phyloP scores from a whole-genome alignment of 257 asterid genomes.

The Leonotis leonurus region DNA sequence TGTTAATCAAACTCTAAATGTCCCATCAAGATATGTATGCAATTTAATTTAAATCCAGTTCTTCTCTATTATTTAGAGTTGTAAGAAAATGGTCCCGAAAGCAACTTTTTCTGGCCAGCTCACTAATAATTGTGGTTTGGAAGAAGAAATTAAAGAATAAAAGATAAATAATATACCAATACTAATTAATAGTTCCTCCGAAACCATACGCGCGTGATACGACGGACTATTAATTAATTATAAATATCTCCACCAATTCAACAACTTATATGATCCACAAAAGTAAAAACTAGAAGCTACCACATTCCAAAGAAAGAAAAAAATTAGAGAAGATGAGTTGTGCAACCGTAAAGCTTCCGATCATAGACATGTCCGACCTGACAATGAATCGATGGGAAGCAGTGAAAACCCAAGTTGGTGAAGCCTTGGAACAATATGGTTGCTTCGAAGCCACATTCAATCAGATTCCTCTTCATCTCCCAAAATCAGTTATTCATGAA shows the following conservation, averaged over 20 bases:
- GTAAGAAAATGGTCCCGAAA: background rate
- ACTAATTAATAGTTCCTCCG: too few species aligned
- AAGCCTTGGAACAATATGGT: slow-evolving; percentile 44
- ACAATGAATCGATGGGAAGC: slow-evolving; percentile 35
- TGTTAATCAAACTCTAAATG: background rate
- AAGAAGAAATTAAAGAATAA: too few species aligned
- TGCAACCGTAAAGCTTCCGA: slow-evolving; percentile 36
- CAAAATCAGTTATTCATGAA: slow-evolving; percentile 25
- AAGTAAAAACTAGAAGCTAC: background rate
- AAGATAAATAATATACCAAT: too few species aligned
- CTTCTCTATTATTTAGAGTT: too few species aligned
- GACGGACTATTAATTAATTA: too few species aligned
- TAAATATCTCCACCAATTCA: background rate
- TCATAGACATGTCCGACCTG: slow-evolving; percentile 36
- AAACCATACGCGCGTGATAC: too few species aligned
- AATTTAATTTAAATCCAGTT: too few species aligned
- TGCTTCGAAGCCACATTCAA: slow-evolving; percentile 56
- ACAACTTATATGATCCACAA: background rate
- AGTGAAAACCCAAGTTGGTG: slow-evolving; percentile 26
- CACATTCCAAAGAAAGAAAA: background rate
- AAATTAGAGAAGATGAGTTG: slow-evolving; percentile 27
- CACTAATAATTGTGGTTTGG: too few species aligned
- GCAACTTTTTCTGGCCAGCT: too few species aligned
- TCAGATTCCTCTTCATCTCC: slow-evolving; percentile 21
- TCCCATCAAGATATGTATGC: background rate